These are phyloP conservation scores for Eutypa lata DNA, from an alignment of 2,329 filamentous ascomycete genomes.

Conservation along the genomic window DNA sequence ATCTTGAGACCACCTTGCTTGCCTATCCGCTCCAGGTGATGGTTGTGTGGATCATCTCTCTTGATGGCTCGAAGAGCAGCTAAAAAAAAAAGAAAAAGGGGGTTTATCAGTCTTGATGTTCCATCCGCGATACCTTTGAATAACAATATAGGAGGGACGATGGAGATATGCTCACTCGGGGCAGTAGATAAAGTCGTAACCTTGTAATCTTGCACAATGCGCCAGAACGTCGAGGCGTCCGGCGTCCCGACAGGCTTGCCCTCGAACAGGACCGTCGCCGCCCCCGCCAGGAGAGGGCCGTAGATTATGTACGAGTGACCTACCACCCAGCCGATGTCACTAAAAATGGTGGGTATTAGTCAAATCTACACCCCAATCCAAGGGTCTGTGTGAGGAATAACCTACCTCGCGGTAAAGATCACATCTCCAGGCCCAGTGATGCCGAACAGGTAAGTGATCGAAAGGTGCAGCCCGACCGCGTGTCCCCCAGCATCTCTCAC, in stretches of 20 bases:
- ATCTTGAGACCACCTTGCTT: conserved; percentile 66
- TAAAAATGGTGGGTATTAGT: conserved; percentile 15
- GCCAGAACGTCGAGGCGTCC: conserved; percentile 84
- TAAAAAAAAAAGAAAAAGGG: conserved; percentile 3
- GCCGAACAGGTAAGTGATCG: conserved; percentile 78
- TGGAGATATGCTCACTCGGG: conserved; percentile 49
- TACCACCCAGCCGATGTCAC: conserved; percentile 89
- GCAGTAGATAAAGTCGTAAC: conserved; percentile 85
- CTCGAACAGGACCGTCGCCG: conserved; percentile 84
- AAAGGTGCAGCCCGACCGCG: conserved; percentile 79
- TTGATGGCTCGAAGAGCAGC: conserved; percentile 80
- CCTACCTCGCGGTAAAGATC: conserved; percentile 41
- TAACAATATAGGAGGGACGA: conserved; percentile 18
- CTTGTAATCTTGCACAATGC: conserved; percentile 78
- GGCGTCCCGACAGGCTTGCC: conserved; percentile 93
- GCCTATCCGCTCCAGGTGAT: conserved; percentile 61
- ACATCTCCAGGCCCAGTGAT: conserved; percentile 83
- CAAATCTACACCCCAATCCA: neutral
- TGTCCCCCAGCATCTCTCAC: conserved; percentile 77
- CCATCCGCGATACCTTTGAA: neutral
- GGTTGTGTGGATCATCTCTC: conserved; percentile 77
- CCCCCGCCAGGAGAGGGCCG: conserved; percentile 78
- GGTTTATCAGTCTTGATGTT: conserved; percentile 1
- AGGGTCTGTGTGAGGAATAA: conserved; percentile 23
- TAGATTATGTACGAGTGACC: conserved; percentile 88